phyloP scores from a whole-genome alignment of 371 early-diverging fungal genomes.

The Mucor indicus region DNA sequence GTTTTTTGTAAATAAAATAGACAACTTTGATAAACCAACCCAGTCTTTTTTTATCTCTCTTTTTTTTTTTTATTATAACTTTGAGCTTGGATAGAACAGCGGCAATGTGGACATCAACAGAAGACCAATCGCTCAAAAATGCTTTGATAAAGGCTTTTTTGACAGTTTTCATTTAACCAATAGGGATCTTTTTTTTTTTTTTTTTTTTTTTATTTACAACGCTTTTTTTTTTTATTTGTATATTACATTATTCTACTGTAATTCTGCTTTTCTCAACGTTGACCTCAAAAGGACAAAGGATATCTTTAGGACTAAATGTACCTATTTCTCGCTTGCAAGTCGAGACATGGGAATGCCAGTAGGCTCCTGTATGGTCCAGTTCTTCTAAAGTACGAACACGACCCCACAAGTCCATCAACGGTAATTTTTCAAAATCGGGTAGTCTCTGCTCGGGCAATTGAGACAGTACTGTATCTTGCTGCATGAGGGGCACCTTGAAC shows the following conservation, averaged over 20 bases:
- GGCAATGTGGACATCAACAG: no score
- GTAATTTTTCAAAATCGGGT: slow-evolving; percentile 47
- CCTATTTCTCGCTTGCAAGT: slow-evolving; percentile 21
- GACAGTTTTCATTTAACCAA: no score
- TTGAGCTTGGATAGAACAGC: no score
- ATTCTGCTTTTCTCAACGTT: background rate
- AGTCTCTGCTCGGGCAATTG: slow-evolving; percentile 14
- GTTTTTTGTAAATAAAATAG: no score
- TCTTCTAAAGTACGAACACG: slow-evolving; percentile 37
- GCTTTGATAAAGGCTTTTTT: no score
- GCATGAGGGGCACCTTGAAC: slow-evolving; percentile 62
- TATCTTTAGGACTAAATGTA: slow-evolving; percentile 7
- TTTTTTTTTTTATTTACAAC: no score
- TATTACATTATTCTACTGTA: background rate
- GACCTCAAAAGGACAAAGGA: slow-evolving; percentile 5
- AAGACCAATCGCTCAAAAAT: no score
- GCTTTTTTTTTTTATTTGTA: background rate
- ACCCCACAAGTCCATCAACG: slow-evolving; percentile 58
- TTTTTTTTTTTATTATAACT: no score
- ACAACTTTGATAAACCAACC: no score
- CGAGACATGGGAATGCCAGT: slow-evolving; percentile 46
- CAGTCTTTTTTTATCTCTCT: no score
- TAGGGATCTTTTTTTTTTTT: no score
- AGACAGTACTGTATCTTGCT: slow-evolving; percentile 28
- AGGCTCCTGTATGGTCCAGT: slow-evolving; percentile 38